Evolutionary conservation across 805 yeast species (phyloP).

Genomic region (Sungouiozyma intestinalis): DNA sequence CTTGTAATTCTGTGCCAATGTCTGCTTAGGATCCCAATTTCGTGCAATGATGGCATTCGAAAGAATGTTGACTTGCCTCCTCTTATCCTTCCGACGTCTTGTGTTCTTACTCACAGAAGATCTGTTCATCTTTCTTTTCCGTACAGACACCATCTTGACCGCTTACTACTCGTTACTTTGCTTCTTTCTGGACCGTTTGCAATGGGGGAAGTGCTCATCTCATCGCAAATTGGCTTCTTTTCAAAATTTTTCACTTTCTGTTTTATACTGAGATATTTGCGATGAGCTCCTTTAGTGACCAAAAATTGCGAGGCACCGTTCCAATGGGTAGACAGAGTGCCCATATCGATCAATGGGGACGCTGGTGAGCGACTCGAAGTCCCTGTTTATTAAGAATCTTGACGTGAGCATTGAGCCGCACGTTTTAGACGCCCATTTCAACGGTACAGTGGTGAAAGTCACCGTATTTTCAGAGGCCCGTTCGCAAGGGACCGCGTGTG

Average conservation of each 20-base stretch:
- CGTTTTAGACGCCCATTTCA: conserved; percentile 39
- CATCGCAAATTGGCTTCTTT: background rate
- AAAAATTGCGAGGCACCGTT: too few relatives aligned
- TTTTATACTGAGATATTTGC: background rate
- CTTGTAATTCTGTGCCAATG: conserved; percentile 79
- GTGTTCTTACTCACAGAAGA: conserved; percentile 62
- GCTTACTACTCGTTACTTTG: too few relatives aligned
- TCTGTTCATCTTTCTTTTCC: conserved; percentile 76
- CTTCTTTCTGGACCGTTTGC: too few relatives aligned
- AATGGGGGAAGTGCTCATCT: background rate
- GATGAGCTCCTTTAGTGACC: background rate
- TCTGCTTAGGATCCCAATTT: conserved; percentile 78
- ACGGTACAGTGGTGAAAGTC: conserved; percentile 41
- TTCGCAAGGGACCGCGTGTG: conserved; percentile 47
- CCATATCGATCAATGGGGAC: background rate
- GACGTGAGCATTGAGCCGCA: conserved; percentile 40
- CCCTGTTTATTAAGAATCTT: conserved; percentile 45
- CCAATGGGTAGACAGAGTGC: too few relatives aligned
- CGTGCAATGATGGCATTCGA: conserved; percentile 77
- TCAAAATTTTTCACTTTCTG: background rate
- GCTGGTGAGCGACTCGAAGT: conserved; percentile 39
- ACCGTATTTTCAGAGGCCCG: conserved; percentile 36
- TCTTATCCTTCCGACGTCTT: conserved; percentile 59
- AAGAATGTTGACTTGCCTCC: conserved; percentile 52
- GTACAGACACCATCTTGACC: conserved; percentile 53